A percentile compares a stretch with the other conserved stretches of the same genome.
Conservation (phyloP, 768 basidiomycete genomes). For the Suillus spraguei region DNA sequence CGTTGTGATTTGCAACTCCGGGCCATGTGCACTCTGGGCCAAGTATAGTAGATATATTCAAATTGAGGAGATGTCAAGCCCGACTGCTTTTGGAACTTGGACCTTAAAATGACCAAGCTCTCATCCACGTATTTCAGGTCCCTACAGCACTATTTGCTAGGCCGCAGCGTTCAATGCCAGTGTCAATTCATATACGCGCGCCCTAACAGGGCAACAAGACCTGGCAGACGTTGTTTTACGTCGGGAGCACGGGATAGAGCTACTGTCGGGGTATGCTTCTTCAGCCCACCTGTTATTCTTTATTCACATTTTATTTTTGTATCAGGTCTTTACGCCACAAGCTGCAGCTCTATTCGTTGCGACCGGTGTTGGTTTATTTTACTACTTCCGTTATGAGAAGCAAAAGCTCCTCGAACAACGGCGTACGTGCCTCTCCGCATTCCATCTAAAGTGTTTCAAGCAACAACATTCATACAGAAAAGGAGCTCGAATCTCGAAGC, state of each 20-base stretch:
- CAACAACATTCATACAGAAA: constrained; percentile 46
- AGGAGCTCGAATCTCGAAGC: constrained; percentile 70
- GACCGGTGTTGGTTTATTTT: constrained; percentile 79
- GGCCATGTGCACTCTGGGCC: no score
- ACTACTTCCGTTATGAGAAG: constrained; percentile 92
- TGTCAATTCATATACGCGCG: not conserved
- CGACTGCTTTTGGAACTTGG: constrained; percentile 2
- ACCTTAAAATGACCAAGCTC: constrained; percentile 6
- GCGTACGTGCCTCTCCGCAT: constrained; percentile 45
- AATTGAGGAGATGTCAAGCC: no score
- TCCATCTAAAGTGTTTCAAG: not conserved
- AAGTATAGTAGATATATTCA: no score
- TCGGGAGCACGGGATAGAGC: constrained; percentile 36
- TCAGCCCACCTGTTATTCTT: not conserved
- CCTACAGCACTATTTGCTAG: not conserved
- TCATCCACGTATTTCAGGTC: not conserved
- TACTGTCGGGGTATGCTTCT: constrained; percentile 34
- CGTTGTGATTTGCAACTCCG: no score
- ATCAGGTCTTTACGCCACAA: constrained; percentile 88
- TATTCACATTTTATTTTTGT: not conserved
- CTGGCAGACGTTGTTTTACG: constrained; percentile 4
- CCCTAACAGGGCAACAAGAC: not conserved
- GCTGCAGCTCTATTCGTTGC: constrained; percentile 84
- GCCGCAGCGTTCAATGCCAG: not conserved
- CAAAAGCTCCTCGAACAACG: constrained; percentile 71